Evolutionary conservation across 2,329 filamentous ascomycete genomes (phyloP).

Genomic region (Fusarium brevicatenulatum): DNA sequence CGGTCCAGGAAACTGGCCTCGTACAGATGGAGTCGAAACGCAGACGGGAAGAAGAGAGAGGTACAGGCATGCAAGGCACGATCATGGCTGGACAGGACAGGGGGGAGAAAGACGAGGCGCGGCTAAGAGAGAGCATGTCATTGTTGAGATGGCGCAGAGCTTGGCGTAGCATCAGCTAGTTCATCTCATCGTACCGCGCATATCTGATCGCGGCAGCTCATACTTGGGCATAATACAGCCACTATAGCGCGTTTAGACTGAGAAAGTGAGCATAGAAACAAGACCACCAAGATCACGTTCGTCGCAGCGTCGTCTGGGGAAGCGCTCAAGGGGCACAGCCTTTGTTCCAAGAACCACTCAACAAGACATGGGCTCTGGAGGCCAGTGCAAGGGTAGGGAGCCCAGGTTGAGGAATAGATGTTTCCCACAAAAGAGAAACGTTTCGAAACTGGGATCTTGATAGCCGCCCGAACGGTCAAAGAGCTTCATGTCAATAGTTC

Average conservation of each 20-base stretch:
- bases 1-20: conserved; percentile 42
- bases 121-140: conserved; percentile 24
- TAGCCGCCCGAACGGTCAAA: conserved; percentile 38
- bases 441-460: conserved; percentile 33
- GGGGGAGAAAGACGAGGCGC: conserved; percentile 25
- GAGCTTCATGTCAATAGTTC: conserved; percentile 5
- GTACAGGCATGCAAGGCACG: conserved; percentile 25
- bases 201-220: conserved; percentile 22
- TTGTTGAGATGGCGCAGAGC: conserved; percentile 10
- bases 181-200: conserved; percentile 34
- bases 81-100: neutral
- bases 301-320: conserved; percentile 31
- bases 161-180: conserved; percentile 22
- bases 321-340: conserved; percentile 29
- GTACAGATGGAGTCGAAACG: conserved; percentile 18
- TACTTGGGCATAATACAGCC: conserved; percentile 8
- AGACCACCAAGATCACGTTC: neutral
- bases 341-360: conserved; percentile 5
- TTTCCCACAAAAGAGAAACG: conserved; percentile 11
- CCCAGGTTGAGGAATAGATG: neutral
- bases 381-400: conserved; percentile 5
- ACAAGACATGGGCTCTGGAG: conserved; percentile 5
- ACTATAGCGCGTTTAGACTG: conserved; percentile 14
- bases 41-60: conserved; percentile 13
- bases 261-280: conserved; percentile 9